Base-by-base conservation (phyloP, 345 rosid genomes). In the Rhodomyrtus tomentosa region DNA sequence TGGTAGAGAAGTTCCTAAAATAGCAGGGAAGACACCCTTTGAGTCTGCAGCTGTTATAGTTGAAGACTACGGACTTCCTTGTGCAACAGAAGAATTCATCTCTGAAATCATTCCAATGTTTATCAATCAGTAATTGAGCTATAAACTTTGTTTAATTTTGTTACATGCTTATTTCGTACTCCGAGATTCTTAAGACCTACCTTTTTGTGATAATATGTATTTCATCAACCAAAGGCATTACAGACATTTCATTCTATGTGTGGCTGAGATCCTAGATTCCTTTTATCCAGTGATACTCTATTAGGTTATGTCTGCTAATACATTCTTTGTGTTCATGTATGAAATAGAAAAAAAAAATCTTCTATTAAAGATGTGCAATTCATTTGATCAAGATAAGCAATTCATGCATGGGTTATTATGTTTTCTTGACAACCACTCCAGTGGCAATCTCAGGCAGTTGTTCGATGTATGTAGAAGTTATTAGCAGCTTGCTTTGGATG, bases 21-120 rank as follows among this genome's bases (percentile, higher is more conserved):
- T 92, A 51, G 90, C 91, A 49, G 98, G 99, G 24, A 92, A 90
- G 85, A 94, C 98, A 53, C 96, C 96, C 27, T 72, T 87, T 53
- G 99, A 95, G 86, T 96, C 96, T 85, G 95, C 99, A 51, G 90
- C 91, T 82, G 93, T 91, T 50, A 85, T 95, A 83, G 98, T 96
- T 83, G 92, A 94, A 86, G 99, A 92, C 83, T 96, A 95, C 86
- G 94, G 86, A 81, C 98, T 95, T 88, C 93, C 96, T 86, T 96
- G 98, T 89, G 83, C 89, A 25, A 88, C 88, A 12, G 95, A 94
- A 84, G 94, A 96, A 82, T 91, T 96, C 85, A 83, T 90, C 40
- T 85, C 95, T 4, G 94, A 93, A 84, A 88, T 94, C 58, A 85
- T 85, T 76, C 95, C 96, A 13, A 87, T 93, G 89, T 93, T 96